Evolutionary conservation across 2,329 filamentous ascomycete species (phyloP), one percentile per base, ranked within the genome.

Genomic region (Penicillium decumbens): DNA sequence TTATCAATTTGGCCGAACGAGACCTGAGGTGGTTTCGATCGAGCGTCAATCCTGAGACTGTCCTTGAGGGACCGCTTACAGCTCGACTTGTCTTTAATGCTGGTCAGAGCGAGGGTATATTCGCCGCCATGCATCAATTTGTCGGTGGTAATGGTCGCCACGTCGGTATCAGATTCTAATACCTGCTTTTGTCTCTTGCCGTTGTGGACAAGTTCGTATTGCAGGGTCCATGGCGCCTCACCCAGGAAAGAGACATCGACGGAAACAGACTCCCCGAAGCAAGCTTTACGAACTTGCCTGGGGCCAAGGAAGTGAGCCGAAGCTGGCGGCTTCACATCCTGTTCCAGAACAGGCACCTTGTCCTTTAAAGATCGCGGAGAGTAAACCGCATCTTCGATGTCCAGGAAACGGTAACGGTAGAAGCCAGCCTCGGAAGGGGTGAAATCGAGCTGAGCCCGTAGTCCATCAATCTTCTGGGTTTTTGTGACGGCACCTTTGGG

Each of bases 191-290:
- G 84, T 45, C 91, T 83, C 71, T 88, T 95, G 47, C 91, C 91
- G 47, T 90, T 88, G 70, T 97, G 88, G 6, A 96, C 81, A 35
- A 96, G 76, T 69, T 97, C 93, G 74, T 95, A 98, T 65, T 97
- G 90, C 33, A 98, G 73, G 20, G 79, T 87, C 77, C 92, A 97
- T 0, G 95, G 93, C 15, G 84, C 79, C 61, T 97, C 90, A 37
- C 95, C 93, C 40, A 83, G 77, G 37, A 97, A 80, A 44, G 78
- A 72, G 33, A 96, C 82, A 48, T 89, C 82, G 25, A 93, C 82
- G 28, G 84, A 80, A 6, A 91, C 82, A 18, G 84, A 78, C 48
- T 95, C 85, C 51, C 93, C 89, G 47, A 97, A 85, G 65, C 93
- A 98, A 42, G 87, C 83, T 60, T 81, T 84, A 52, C 72, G 73